A percentile compares a stretch with the other conserved stretches of the same genome.
Evolutionary conservation across 148 eudicot species (phyloP).

Genomic region (Nepenthes gracilis): DNA sequence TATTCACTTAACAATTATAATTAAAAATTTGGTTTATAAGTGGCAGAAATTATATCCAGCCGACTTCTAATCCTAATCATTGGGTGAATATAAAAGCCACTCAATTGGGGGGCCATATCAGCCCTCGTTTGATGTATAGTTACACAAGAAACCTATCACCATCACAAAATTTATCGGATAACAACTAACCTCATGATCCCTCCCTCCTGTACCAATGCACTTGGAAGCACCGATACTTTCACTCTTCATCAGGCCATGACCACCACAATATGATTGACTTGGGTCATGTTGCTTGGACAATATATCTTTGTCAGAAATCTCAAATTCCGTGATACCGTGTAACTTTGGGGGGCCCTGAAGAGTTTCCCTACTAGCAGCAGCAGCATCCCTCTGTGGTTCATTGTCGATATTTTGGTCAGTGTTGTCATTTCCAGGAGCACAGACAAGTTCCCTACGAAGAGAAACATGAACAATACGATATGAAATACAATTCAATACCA

Average conservation of each 20-base stretch:
- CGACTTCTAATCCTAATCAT: too few species aligned
- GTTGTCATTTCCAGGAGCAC: conserved; percentile 40
- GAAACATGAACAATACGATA: conserved; percentile 3
- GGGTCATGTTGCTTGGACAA: conserved; percentile 24
- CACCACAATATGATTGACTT: conserved; percentile 31
- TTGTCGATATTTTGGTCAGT: conserved; percentile 13
- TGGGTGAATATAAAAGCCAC: too few species aligned
- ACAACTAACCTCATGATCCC: conserved; percentile 21
- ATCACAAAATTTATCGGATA: too few species aligned
- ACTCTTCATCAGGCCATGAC: conserved; percentile 53
- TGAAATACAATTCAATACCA: background rate
- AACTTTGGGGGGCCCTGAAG: conserved; percentile 18
- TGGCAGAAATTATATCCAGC: too few species aligned
- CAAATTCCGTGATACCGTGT: conserved; percentile 3
- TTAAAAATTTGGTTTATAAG: too few species aligned
- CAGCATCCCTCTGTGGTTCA: conserved; percentile 23
- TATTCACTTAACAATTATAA: too few species aligned
- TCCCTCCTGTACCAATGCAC: conserved; percentile 33
- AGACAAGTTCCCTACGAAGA: conserved; percentile 54
- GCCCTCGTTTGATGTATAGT: too few species aligned
- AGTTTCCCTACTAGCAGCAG: conserved; percentile 19
- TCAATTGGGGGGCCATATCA: too few species aligned
- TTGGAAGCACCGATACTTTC: conserved; percentile 69
- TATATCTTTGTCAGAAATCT: conserved; percentile 19
- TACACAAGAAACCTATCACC: too few species aligned